Evolutionary conservation across 352 stramenopile genomes (phyloP).

Genomic region (Aphanomyces cochlioides): DNA sequence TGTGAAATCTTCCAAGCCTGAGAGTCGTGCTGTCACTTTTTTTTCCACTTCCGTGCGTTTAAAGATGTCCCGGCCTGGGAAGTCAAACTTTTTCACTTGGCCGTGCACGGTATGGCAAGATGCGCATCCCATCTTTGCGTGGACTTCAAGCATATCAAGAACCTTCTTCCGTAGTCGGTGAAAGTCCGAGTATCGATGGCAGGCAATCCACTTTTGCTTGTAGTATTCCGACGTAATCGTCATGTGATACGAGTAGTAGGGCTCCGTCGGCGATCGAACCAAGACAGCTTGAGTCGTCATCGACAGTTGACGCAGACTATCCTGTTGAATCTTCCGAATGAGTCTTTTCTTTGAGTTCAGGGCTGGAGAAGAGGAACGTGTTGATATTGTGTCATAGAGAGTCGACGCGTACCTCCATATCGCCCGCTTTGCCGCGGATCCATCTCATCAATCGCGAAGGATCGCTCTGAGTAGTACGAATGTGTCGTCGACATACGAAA

Average conservation of each 20-base stretch:
- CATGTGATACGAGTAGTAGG: slow-evolving; percentile 82
- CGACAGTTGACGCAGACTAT: slow-evolving; percentile 70
- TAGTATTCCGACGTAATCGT: slow-evolving; percentile 86
- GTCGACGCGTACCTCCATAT: slow-evolving; percentile 14
- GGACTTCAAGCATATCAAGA: slow-evolving; percentile 49
- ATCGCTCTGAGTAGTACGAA: neutral
- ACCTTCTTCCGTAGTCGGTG: slow-evolving; percentile 74
- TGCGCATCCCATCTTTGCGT: slow-evolving; percentile 57
- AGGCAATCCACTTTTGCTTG: slow-evolving; percentile 86
- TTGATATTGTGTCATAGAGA: neutral
- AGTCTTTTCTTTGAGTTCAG: slow-evolving; percentile 62
- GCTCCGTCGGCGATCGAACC: slow-evolving; percentile 67
- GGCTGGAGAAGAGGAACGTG: neutral
- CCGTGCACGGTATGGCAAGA: slow-evolving; percentile 52
- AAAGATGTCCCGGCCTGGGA: slow-evolving; percentile 72
- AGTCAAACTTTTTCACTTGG: slow-evolving; percentile 65
- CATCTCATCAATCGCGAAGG: slow-evolving; percentile 14
- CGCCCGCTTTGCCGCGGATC: slow-evolving; percentile 10
- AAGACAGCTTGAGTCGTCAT: slow-evolving; percentile 70
- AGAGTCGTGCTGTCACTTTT: slow-evolving; percentile 59
- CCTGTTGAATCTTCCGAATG: slow-evolving; percentile 67
- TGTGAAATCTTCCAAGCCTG: slow-evolving; percentile 74
- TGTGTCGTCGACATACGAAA: slow-evolving; percentile 13
- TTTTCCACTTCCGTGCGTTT: slow-evolving; percentile 45
- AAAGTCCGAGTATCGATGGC: slow-evolving; percentile 85